Evolutionary conservation across 306 rosid species (phyloP), one percentile per base, ranked within the genome.

Genomic region (Spatholobus suberectus): DNA sequence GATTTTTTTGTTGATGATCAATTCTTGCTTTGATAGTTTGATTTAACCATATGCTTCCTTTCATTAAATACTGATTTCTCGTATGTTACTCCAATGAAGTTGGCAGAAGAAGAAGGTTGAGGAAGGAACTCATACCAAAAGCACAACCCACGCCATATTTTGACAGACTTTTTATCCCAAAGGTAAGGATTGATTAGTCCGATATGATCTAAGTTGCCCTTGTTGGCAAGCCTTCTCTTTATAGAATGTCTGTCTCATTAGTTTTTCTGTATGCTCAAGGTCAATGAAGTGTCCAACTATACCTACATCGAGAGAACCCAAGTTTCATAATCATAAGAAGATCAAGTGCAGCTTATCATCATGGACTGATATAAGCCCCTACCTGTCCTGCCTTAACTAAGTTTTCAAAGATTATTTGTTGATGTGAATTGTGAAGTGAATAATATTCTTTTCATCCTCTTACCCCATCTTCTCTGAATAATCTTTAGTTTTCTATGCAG

Each of bases 81-180:
- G 69, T 46, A 26, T 75, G 47, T 54, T n/a, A 17, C 20, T 34
- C 46, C n/a, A 4, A 29, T 84, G 65, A 63, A 94, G 98, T 72
- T 91, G 85, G 94, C 86, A 57, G 97, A 94, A 85, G 99, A 94
- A 82, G 99, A 94, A 90, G 99, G 81, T 81, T 92, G 82, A 91
- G 97, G 82, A 94, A 88, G 90, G 99, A 92, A 75, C 89, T 91
- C 4, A 85, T 94, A 63, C 99, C 99, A 20, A 96, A 89, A 88
- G 98, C 99, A 74, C 98, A 96, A 77, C 99, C 98, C 10, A 94
- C 94, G 99, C 98, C 99, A 24, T 96, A 90, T 86, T 94, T 96
- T 87, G 99, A 96, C 76, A 91, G 95, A 83, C 99, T 98, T 55
- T 96, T 96, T 89, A 77, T 94, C 32, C 99, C 99, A 23, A 94